Evolutionary conservation across 2,329 filamentous ascomycete genomes (phyloP).

Genomic region (Neonectria neomacrospora): DNA sequence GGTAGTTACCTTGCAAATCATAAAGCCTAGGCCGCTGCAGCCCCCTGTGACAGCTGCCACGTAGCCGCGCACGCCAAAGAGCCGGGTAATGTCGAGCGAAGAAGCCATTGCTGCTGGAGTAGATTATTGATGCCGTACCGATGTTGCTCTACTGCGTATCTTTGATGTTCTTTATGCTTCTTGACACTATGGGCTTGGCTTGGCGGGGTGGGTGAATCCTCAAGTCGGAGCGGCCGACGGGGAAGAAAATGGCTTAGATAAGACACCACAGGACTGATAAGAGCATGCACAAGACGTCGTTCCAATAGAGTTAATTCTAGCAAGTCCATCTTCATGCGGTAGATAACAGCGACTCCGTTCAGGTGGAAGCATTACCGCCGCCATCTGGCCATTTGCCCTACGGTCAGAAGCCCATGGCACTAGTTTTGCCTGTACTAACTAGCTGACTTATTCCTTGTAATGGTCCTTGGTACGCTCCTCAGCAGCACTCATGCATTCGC

Average conservation of each 20-base stretch:
- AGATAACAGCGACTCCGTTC: background rate
- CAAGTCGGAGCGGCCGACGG: background rate
- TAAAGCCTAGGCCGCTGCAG: constrained; percentile 58
- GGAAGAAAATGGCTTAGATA: background rate
- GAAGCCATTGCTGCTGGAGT: constrained; percentile 23
- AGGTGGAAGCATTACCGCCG: background rate
- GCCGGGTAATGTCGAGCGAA: constrained; percentile 21
- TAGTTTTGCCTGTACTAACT: background rate
- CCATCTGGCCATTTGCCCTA: too few relatives aligned
- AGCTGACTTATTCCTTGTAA: constrained; percentile 53
- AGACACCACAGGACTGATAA: background rate
- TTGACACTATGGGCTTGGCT: background rate
- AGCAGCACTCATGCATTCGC: constrained; percentile 55
- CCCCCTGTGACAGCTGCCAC: constrained; percentile 52
- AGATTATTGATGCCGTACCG: background rate
- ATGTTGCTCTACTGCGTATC: background rate
- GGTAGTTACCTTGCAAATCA: constrained; percentile 55
- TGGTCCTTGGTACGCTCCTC: constrained; percentile 59
- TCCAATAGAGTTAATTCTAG: background rate
- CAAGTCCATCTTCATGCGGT: background rate
- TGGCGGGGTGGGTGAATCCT: background rate
- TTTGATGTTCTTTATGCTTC: background rate
- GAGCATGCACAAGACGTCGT: background rate
- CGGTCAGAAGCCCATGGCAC: background rate
- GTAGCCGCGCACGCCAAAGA: constrained; percentile 46